phyloP scores from a whole-genome alignment of 331 rosid genomes.

The Pyracantha coccinea region DNA sequence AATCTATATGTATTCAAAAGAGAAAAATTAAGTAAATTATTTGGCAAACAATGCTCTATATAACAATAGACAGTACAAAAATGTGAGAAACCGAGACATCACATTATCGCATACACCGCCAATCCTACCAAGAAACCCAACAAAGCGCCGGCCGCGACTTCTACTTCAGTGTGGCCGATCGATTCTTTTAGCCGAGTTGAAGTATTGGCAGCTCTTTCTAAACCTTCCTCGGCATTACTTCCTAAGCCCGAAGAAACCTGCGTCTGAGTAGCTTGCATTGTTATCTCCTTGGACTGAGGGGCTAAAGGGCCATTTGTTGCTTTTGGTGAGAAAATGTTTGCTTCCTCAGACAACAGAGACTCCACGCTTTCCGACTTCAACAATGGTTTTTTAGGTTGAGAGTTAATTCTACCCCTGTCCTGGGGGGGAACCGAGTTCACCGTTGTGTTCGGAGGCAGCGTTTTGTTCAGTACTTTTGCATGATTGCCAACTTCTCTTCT shows the following conservation, averaged over 20 bases:
- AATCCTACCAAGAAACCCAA: conserved; percentile 64
- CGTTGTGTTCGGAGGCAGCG: conserved; percentile 16
- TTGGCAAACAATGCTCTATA: neutral
- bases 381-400: conserved; percentile 35
- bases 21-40: too few relatives aligned
- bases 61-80: neutral
- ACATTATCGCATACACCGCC: conserved; percentile 27
- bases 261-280: conserved; percentile 20
- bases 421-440: conserved; percentile 18
- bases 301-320: conserved; percentile 15
- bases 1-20: too few relatives aligned
- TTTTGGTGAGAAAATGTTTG: conserved; percentile 21
- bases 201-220: conserved; percentile 16
- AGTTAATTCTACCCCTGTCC: conserved; percentile 32
- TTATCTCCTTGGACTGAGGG: conserved; percentile 17
- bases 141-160: conserved; percentile 82
- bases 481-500: conserved; percentile 89
- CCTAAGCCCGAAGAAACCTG: conserved; percentile 19
- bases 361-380: conserved; percentile 18
- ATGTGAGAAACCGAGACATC: neutral
- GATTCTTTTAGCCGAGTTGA: conserved; percentile 51
- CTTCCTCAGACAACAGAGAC: conserved; percentile 38
- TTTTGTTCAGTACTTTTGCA: conserved; percentile 61
- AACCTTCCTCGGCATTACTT: conserved; percentile 28
- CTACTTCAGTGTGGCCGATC: conserved; percentile 79